Evolutionary conservation across 2,329 filamentous ascomycete genomes (phyloP).

Genomic region (Elsinoe necatrix): DNA sequence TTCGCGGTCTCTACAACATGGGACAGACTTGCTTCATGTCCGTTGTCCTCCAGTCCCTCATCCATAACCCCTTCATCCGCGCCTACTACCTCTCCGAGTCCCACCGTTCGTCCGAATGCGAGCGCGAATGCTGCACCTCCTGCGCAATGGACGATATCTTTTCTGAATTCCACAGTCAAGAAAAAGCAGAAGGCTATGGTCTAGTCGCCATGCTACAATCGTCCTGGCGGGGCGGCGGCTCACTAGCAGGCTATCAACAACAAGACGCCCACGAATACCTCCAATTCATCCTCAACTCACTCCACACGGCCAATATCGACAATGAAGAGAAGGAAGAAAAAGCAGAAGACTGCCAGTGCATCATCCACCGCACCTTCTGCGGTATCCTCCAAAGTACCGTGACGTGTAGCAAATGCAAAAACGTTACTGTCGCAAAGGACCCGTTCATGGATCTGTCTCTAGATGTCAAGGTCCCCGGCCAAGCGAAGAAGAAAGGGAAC

Average conservation of each 20-base stretch:
- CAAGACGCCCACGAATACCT: conserved; percentile 98
- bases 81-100: conserved; percentile 90
- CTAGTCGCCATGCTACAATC: conserved; percentile 81
- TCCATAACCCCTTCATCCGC: conserved; percentile 85
- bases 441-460: conserved; percentile 86
- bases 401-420: conserved; percentile 79
- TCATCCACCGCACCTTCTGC: conserved; percentile 91
- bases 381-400: conserved; percentile 85
- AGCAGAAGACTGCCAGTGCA: conserved; percentile 60
- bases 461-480: conserved; percentile 58
- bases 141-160: conserved; percentile 57
- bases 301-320: conserved; percentile 66
- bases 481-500: conserved; percentile 50
- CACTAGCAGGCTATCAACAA: conserved; percentile 76
- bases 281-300: conserved; percentile 84
- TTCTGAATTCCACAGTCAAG: conserved; percentile 56
- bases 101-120: conserved; percentile 70
- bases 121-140: conserved; percentile 47
- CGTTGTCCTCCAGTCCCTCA: conserved; percentile 83
- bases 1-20: conserved; percentile 91
- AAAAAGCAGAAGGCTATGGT: conserved; percentile 81
- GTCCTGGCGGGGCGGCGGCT: conserved; percentile 71
- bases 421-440: conserved; percentile 72
- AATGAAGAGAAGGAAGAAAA: conserved; percentile 27
- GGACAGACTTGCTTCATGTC: conserved; percentile 99